Conservation (phyloP, 164 flowering plant species). For the Chimonanthus praecox region DNA sequence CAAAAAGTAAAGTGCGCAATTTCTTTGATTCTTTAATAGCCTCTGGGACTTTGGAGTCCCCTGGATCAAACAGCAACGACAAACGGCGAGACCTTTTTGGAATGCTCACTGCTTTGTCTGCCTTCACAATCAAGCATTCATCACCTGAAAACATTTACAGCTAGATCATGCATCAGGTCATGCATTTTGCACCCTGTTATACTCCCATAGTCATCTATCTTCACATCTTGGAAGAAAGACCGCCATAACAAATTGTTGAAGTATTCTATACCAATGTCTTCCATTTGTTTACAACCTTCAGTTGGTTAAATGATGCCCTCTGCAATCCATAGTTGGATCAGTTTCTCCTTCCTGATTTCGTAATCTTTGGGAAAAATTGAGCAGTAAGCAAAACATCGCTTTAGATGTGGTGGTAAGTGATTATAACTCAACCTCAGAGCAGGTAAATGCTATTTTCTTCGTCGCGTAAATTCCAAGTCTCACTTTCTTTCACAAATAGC, state of each 20-base stretch:
- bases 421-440: conserved; percentile 17
- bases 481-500: conserved; percentile 11
- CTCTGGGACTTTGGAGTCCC: too few relatives aligned
- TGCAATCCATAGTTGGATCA: conserved; percentile 19
- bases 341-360: conserved; percentile 1
- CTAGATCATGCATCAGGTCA: conserved; percentile 13
- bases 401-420: conserved; percentile 17
- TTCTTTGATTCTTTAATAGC: neutral
- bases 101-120: neutral
- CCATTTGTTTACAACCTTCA: conserved; percentile 6
- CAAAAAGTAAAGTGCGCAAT: neutral
- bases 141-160: neutral
- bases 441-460: conserved; percentile 9
- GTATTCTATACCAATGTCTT: conserved; percentile 5
- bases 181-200: conserved; percentile 10
- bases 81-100: neutral
- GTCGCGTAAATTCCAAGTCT: conserved; percentile 8
- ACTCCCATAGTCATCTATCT: conserved; percentile 5
- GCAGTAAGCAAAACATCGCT: conserved; percentile 20
- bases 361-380: conserved; percentile 18
- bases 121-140: conserved; percentile 3
- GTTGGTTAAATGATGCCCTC: conserved; percentile 11
- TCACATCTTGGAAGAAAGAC: conserved; percentile 11
- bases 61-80: neutral
- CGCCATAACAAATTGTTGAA: conserved; percentile 6